Evolutionary conservation across 805 yeast species (phyloP), one percentile per base, ranked within the genome.

Genomic region (Starmerella floricola): DNA sequence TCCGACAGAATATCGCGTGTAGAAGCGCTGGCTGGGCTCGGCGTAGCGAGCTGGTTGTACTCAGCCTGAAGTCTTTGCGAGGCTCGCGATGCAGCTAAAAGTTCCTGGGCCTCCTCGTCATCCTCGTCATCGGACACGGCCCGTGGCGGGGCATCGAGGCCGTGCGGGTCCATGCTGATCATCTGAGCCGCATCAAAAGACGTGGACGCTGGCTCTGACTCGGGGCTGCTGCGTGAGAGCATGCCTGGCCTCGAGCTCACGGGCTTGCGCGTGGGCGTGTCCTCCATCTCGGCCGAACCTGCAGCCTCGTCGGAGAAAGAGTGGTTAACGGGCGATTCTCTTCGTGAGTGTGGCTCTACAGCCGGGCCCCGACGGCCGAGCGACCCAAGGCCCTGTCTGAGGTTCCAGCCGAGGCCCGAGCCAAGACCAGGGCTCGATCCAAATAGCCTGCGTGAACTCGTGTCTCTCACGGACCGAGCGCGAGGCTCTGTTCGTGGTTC

Each of bases 331-430:
- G 10, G 26, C 26, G 26, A 23, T 10, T 23, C 26, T 23, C 10
- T 27, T 15, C 18, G 16, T 12, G 20, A 12, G 16, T 12, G 24
- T 10, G 8, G 32, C 12, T 15, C 10, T 19, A 17, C 8, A 5
- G 29, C 12, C 17, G 29, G 15, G 17, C 17, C 21, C 15, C n/a
- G 38, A 16, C 21, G 16, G 23, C 19, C 6, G 27, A 18, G 23
- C 35, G 38, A 27, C 17, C 41, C 34, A 6, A 29, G 28, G 4
- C 45, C 35, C 12, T 29, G 27, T 4, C 42, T 31, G 8, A 41
- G 39, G 8, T 43, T 31, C 11, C 35, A 28, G 6, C 41, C 38
- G 6, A 41, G 27, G 24, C 40, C 38, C 3, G 41, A 36, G 8
- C 45, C 38, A 6, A 44, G 36, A n/a, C 42, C 35, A 4, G 31